These are phyloP conservation scores for Globisporangium solare DNA, from an alignment of 352 stramenopile species.

Conservation along the genomic window DNA sequence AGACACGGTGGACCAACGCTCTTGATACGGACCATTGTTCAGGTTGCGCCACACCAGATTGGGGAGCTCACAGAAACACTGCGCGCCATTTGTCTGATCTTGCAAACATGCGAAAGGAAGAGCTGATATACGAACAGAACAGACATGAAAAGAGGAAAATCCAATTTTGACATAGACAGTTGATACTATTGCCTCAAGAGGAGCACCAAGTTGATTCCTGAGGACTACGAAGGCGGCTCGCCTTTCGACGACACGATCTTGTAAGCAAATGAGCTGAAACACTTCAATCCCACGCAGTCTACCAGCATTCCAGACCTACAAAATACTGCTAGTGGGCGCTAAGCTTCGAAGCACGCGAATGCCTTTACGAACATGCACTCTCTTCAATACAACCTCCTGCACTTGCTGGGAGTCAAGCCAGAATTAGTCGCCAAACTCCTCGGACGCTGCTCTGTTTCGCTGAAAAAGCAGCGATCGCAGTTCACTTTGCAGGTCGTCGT, in stretches of 20 bases:
- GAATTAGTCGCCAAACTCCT: conserved; percentile 8
- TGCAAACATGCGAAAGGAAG: background rate
- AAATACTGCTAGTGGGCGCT: too few relatives aligned
- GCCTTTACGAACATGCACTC: too few relatives aligned
- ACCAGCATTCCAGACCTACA: too few relatives aligned
- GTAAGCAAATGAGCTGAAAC: too few relatives aligned
- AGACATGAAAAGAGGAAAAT: background rate
- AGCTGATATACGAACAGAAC: background rate
- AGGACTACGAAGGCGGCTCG: background rate
- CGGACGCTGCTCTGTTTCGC: conserved; percentile 1
- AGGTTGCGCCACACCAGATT: background rate
- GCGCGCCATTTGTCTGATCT: background rate
- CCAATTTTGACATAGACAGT: background rate
- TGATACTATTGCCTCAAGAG: background rate
- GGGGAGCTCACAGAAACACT: background rate
- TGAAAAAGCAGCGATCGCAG: conserved; percentile 11
- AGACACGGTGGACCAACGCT: background rate
- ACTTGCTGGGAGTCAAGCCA: too few relatives aligned
- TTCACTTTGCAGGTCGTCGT: conserved; percentile 4
- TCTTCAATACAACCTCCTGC: too few relatives aligned
- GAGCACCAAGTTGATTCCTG: background rate
- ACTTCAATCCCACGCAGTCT: too few relatives aligned
- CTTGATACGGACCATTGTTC: background rate
- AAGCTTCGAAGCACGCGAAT: too few relatives aligned
- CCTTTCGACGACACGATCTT: background rate